Evolutionary conservation across 345 rosid species (phyloP).

Genomic region (Bruguiera sexangula): DNA sequence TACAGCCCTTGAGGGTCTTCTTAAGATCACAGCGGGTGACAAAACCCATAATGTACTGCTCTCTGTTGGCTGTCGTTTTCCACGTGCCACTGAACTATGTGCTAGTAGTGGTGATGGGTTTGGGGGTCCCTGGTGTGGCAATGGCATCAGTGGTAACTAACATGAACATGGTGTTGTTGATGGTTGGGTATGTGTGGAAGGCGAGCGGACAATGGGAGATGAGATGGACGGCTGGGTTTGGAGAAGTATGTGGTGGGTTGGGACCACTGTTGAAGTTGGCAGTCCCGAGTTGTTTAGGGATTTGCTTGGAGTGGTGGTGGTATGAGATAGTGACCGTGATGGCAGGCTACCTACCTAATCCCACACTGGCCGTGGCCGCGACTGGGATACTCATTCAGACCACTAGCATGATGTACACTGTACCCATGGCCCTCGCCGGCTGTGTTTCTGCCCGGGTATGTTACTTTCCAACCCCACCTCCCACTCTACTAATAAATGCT

Average conservation of each 20-base stretch:
- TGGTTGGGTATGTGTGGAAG: conserved; percentile 78
- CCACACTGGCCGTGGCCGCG: conserved; percentile 83
- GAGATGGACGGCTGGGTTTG: conserved; percentile 44
- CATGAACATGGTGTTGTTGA: conserved; percentile 68
- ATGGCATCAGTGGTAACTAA: conserved; percentile 88
- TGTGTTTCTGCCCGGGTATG: conserved; percentile 97
- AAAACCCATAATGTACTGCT: conserved; percentile 97
- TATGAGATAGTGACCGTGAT: conserved; percentile 86
- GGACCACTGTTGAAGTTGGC: conserved; percentile 77
- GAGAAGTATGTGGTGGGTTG: conserved; percentile 52
- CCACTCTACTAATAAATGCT: neutral
- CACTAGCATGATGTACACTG: conserved; percentile 96
- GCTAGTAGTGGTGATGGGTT: conserved; percentile 48
- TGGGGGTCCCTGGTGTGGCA: conserved; percentile 95
- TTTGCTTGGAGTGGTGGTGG: conserved; percentile 99
- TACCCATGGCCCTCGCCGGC: conserved; percentile 98
- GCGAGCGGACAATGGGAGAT: conserved; percentile 51
- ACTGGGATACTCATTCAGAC: conserved; percentile 95
- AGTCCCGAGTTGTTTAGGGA: conserved; percentile 90
- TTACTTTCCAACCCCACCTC: neutral
- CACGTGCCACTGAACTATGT: conserved; percentile 82
- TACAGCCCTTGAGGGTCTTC: conserved; percentile 87
- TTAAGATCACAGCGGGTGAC: conserved; percentile 82
- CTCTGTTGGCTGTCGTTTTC: conserved; percentile 64
- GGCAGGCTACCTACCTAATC: conserved; percentile 88